Percentiles rank a stretch among this genome's conserved stretches.
Evolutionary conservation across 2,329 filamentous ascomycete genomes (phyloP).

Genomic region (Orbilia oligospora): DNA sequence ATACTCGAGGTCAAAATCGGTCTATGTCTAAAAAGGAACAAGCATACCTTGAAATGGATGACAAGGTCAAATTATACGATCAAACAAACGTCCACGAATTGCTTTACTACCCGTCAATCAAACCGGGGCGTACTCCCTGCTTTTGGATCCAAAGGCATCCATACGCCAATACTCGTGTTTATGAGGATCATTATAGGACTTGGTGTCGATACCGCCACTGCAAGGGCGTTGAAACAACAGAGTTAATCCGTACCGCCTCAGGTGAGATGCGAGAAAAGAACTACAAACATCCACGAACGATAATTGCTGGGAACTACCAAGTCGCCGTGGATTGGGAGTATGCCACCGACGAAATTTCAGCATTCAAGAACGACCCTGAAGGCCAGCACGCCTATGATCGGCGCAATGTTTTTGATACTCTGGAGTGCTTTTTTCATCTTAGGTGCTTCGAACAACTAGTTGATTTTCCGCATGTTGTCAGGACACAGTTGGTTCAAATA

Average conservation of each 20-base stretch:
- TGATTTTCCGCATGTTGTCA: constrained; percentile 43
- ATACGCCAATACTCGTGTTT: constrained; percentile 50
- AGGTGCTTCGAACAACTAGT: constrained; percentile 56
- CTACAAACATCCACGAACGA: constrained; percentile 58
- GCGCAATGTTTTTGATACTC: constrained; percentile 48
- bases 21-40: constrained; percentile 59
- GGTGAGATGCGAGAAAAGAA: constrained; percentile 58
- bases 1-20: constrained; percentile 1
- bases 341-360: constrained; percentile 36
- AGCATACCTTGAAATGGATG: constrained; percentile 57
- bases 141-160: constrained; percentile 59
- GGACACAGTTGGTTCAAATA: constrained; percentile 37
- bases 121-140: constrained; percentile 37
- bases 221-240: constrained; percentile 52
- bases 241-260: constrained; percentile 43
- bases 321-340: constrained; percentile 56
- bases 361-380: constrained; percentile 39
- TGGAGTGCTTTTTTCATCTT: constrained; percentile 59
- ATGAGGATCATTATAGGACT: constrained; percentile 49
- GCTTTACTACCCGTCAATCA: constrained; percentile 26
- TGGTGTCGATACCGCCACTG: constrained; percentile 59
- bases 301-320: constrained; percentile 60
- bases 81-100: constrained; percentile 48
- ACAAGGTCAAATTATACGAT: constrained; percentile 53
- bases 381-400: constrained; percentile 51